Evolutionary conservation across 2,329 filamentous ascomycete species (phyloP), one percentile per base, ranked within the genome.

Genomic region (Calonectria henricotiae): DNA sequence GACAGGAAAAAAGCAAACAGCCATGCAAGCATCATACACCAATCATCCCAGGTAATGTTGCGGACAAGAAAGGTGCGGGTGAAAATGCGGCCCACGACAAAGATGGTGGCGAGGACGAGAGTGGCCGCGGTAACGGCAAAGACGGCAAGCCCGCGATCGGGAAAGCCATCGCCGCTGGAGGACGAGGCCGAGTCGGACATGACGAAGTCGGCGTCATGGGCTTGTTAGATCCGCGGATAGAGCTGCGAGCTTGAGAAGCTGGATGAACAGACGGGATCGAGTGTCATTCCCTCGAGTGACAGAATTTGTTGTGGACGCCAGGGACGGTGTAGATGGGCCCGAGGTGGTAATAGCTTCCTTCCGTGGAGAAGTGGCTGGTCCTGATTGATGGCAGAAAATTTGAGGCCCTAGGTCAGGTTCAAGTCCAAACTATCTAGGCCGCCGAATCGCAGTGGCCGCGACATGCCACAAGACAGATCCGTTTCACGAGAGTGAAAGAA

Each of bases 21-120:
- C 95, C 94, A 98, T 66, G 95, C 94, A 46, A 93, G 74, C 12
- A 94, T 82, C 81, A 98, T 96, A 76, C 93, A 89, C 82, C 91
- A 93, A 85, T 98, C 95, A 82, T 97, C 94, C 85, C 89, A 89
- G 66, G 88, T 90, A 62, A 94, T 83, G 65, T 88, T 91, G 75
- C 89, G 90, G 67, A 98, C 92, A 61, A 98, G 91, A 55, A 88
- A 89, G 61, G 89, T 86, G 32, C 95, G 89, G 70, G 93, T 94
- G 47, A 94, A 83, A 74, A 97, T 86, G 65, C 95, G 91, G 41
- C 93, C 88, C 47, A 86, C 86, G 75, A 98, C 93, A 79, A 97
- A 96, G 65, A 93, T 78, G 44, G 92, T 92, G 62, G 93, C 90
- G 63, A 95, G 81, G 25, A 88, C 87, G 71, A 95, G 87, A 62